Percentiles rank a stretch among this genome's conserved stretches.
phyloP scores from a whole-genome alignment of 2,329 filamentous ascomycete genomes.

The Colletotrichum lindemuthianum region DNA sequence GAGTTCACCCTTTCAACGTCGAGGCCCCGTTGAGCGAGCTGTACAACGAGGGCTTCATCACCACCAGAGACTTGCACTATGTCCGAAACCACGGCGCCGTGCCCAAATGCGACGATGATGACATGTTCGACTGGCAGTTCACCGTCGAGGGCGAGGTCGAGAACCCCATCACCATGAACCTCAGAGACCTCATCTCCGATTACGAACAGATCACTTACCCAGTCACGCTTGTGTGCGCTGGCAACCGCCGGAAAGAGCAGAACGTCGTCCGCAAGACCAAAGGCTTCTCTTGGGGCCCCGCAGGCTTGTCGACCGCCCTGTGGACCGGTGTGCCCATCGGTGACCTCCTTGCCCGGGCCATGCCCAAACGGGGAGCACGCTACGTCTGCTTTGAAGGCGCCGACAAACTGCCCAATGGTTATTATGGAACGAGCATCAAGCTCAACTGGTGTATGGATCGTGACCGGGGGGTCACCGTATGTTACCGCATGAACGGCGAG shows the following conservation, averaged over 20 bases:
- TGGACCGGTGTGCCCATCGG: conserved; percentile 85
- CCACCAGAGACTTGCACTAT: conserved; percentile 88
- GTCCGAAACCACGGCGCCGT: conserved; percentile 91
- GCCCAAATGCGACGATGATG: conserved; percentile 76
- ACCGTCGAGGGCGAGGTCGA: conserved; percentile 86
- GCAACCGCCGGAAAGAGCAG: conserved; percentile 92
- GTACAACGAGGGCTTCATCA: conserved; percentile 85
- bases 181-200: conserved; percentile 76
- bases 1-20: conserved; percentile 90
- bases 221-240: conserved; percentile 89
- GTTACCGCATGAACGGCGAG: conserved; percentile 92
- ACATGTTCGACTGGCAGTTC: conserved; percentile 83
- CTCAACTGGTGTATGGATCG: conserved; percentile 88
- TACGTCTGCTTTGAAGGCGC: conserved; percentile 94
- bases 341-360: conserved; percentile 75
- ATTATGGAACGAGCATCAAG: conserved; percentile 89
- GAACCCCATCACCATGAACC: conserved; percentile 75
- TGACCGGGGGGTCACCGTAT: conserved; percentile 85
- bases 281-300: conserved; percentile 93
- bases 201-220: conserved; percentile 88
- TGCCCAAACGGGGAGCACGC: conserved; percentile 74
- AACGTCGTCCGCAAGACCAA: conserved; percentile 91
- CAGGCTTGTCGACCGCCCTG: conserved; percentile 85
- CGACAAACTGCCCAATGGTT: conserved; percentile 87
- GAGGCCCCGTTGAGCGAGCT: conserved; percentile 84